Conservation (phyloP, 306 rosid genomes). For the Chamaecrista fasciculata region DNA sequence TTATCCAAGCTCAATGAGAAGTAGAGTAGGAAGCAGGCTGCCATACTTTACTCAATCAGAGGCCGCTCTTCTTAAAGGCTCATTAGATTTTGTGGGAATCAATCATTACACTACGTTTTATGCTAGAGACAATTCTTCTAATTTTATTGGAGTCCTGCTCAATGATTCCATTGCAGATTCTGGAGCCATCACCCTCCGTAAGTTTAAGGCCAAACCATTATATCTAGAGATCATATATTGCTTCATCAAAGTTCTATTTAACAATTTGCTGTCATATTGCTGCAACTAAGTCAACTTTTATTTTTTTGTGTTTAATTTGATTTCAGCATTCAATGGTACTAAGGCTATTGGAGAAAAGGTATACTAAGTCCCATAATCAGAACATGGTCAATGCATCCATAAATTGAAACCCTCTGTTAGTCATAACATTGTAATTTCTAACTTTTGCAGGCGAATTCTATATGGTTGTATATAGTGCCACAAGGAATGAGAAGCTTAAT, state of each 20-base stretch:
- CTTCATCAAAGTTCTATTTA: background rate
- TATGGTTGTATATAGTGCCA: constrained; percentile 94
- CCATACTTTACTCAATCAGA: constrained; percentile 61
- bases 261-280: too few relatives aligned
- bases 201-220: constrained; percentile 32
- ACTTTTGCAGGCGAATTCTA: constrained; percentile 84
- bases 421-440: constrained; percentile 14
- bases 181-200: constrained; percentile 71
- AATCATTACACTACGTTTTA: constrained; percentile 89
- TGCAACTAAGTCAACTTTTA: constrained; percentile 35
- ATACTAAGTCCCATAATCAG: constrained; percentile 19
- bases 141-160: constrained; percentile 36
- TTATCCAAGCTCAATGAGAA: constrained; percentile 89
- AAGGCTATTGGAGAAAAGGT: constrained; percentile 73
- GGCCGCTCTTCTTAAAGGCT: constrained; percentile 66
- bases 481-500: constrained; percentile 75
- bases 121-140: constrained; percentile 42
- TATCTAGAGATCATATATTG: background rate
- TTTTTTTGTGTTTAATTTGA: background rate
- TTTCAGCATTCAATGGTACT: constrained; percentile 71
- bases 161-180: constrained; percentile 62
- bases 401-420: too few relatives aligned
- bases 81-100: constrained; percentile 88
- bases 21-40: constrained; percentile 60
- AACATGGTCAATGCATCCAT: background rate